A percentile compares a stretch with the other conserved stretches of the same genome.
Conservation (phyloP, 495 filamentous ascomycete species). For the Penicillium ucsense region DNA sequence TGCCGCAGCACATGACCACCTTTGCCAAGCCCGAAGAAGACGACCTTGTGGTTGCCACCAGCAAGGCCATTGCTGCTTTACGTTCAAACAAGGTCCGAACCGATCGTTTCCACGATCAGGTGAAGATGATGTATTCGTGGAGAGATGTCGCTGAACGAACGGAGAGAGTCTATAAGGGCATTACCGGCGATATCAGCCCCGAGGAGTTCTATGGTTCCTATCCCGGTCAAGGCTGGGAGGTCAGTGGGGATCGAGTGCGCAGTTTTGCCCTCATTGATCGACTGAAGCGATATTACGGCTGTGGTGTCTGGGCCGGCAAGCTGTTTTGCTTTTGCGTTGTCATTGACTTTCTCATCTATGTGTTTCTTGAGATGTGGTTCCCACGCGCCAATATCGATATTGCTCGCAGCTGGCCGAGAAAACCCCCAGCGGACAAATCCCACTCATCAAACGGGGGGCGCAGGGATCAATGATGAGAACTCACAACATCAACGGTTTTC, state of each 20-base stretch:
- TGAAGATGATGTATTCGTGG: slow-evolving; percentile 98
- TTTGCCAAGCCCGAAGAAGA: slow-evolving; percentile 69
- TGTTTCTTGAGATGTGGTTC: slow-evolving; percentile 78
- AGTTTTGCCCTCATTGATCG: slow-evolving; percentile 90
- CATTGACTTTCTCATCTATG: slow-evolving; percentile 82
- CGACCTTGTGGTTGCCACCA: slow-evolving; percentile 55
- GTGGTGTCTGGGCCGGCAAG: slow-evolving; percentile 98
- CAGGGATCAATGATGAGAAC: slow-evolving; percentile 1
- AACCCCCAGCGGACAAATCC: slow-evolving; percentile 25
- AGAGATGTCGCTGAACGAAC: slow-evolving; percentile 87
- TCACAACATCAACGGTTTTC: background rate
- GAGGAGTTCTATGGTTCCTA: slow-evolving; percentile 81
- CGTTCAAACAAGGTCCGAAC: slow-evolving; percentile 84
- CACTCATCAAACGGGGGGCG: slow-evolving; percentile 1
- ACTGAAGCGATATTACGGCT: slow-evolving; percentile 95
- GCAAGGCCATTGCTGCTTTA: slow-evolving; percentile 81
- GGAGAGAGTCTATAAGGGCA: slow-evolving; percentile 89
- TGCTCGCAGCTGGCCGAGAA: slow-evolving; percentile 84
- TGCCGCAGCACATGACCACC: slow-evolving; percentile 84
- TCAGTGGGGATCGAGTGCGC: slow-evolving; percentile 63
- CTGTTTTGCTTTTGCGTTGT: slow-evolving; percentile 91
- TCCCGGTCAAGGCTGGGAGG: slow-evolving; percentile 51
- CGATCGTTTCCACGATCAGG: slow-evolving; percentile 89
- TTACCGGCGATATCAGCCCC: slow-evolving; percentile 70
- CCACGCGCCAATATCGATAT: slow-evolving; percentile 80